A percentile compares a stretch with the other conserved stretches of the same genome.
Conservation (phyloP, 352 stramenopile species). For the Phytopythium boreale region DNA sequence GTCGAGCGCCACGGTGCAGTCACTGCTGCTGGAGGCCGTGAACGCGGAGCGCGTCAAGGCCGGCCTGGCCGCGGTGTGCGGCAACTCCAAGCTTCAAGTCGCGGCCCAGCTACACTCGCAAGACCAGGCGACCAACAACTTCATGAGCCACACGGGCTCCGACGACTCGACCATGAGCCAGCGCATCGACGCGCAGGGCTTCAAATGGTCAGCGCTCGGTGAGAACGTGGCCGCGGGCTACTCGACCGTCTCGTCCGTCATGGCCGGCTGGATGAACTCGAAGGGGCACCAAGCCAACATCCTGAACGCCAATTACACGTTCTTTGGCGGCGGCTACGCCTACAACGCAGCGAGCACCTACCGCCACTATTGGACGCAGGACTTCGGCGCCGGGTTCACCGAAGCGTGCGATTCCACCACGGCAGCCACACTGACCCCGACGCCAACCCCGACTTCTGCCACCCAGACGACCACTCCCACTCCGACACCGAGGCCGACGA, state of each 20-base stretch:
- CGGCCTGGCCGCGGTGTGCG: slow-evolving; percentile 14
- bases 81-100: slow-evolving; percentile 14
- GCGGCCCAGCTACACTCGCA: slow-evolving; percentile 20
- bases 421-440: neutral
- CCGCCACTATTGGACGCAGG: slow-evolving; percentile 56
- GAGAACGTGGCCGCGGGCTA: slow-evolving; percentile 36
- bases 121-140: slow-evolving; percentile 18
- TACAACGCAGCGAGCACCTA: slow-evolving; percentile 23
- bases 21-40: neutral
- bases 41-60: neutral
- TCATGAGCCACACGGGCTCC: slow-evolving; percentile 18
- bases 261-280: slow-evolving; percentile 56
- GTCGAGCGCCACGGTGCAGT: neutral
- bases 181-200: slow-evolving; percentile 14
- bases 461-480: too few relatives aligned
- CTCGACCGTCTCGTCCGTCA: slow-evolving; percentile 30
- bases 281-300: slow-evolving; percentile 47
- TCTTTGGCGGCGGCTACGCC: slow-evolving; percentile 28
- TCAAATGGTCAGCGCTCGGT: slow-evolving; percentile 4
- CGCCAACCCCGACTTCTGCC: too few relatives aligned
- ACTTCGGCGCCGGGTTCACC: slow-evolving; percentile 30
- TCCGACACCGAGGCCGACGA: too few relatives aligned
- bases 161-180: slow-evolving; percentile 10
- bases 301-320: slow-evolving; percentile 23
- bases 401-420: neutral